Evolutionary conservation across 495 filamentous ascomycete genomes (phyloP).

Genomic region (Penicillium cinerascens): DNA sequence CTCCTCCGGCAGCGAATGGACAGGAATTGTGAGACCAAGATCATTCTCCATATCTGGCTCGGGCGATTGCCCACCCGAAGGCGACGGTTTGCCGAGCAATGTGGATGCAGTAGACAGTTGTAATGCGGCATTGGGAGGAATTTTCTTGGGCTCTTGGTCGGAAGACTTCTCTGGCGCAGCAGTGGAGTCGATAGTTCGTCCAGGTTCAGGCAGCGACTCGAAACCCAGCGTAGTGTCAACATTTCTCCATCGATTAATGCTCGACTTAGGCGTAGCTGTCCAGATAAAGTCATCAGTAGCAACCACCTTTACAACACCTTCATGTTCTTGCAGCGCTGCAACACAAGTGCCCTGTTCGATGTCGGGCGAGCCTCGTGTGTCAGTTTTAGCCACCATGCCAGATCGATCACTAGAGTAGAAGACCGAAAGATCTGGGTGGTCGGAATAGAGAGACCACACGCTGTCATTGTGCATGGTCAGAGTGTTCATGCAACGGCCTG

Average conservation of each 20-base stretch:
- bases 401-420: conserved; percentile 94
- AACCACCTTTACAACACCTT: conserved; percentile 82
- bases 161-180: conserved; percentile 3
- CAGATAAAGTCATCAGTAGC: conserved; percentile 79
- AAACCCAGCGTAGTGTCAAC: conserved; percentile 68
- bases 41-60: conserved; percentile 60
- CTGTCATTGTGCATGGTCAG: conserved; percentile 98
- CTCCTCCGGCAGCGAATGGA: conserved; percentile 73
- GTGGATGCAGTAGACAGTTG: conserved; percentile 79
- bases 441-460: conserved; percentile 93
- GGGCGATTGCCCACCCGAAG: conserved; percentile 48
- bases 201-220: conserved; percentile 52
- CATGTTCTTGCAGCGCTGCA: conserved; percentile 85
- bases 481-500: conserved; percentile 93
- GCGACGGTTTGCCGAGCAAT: conserved; percentile 56
- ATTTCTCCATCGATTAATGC: conserved; percentile 91
- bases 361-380: conserved; percentile 71
- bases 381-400: conserved; percentile 90
- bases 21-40: conserved; percentile 55
- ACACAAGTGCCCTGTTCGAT: conserved; percentile 87
- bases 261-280: conserved; percentile 91
- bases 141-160: conserved; percentile 51
- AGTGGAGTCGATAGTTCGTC: conserved; percentile 39
- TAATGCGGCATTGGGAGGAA: conserved; percentile 71
- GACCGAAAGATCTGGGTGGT: conserved; percentile 77